Conservation (phyloP, 2,329 filamentous ascomycete species). For the Colletotrichum sansevieriae region DNA sequence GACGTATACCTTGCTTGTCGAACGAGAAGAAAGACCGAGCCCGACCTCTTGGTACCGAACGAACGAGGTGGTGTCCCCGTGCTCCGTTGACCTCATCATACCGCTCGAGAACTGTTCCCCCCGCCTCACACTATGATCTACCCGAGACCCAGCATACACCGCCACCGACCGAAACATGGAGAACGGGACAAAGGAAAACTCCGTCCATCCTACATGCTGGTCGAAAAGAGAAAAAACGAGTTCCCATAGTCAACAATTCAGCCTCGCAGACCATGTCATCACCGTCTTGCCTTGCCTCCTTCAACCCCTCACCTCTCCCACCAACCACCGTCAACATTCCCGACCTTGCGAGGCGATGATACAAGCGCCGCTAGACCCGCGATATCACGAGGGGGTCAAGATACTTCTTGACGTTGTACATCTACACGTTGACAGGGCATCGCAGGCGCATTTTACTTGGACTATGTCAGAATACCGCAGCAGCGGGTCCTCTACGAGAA, state of each 20-base stretch:
- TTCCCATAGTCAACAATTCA: neutral
- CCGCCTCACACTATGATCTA: neutral
- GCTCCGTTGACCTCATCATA: neutral
- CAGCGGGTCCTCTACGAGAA: neutral
- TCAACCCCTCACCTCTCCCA: constrained; percentile 6
- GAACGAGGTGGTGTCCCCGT: constrained; percentile 13
- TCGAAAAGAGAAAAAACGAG: constrained; percentile 1
- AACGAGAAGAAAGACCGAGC: neutral
- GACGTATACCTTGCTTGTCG: neutral
- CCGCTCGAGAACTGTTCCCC: neutral
- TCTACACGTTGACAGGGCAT: constrained; percentile 16
- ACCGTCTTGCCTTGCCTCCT: constrained; percentile 18
- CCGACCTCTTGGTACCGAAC: neutral
- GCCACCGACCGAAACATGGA: neutral
- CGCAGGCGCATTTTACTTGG: neutral
- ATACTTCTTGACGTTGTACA: constrained; percentile 37
- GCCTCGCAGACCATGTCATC: constrained; percentile 16
- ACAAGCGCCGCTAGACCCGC: constrained; percentile 9
- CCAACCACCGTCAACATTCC: neutral
- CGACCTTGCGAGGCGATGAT: neutral
- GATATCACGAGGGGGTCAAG: neutral
- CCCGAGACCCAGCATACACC: neutral
- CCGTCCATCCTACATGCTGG: neutral
- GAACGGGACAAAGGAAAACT: neutral
- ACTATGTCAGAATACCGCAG: neutral